A percentile compares a stretch with the other conserved stretches of the same genome.
Evolutionary conservation across 73 alveolate genomes (phyloP).

Genomic region (Symbiodinium natans): DNA sequence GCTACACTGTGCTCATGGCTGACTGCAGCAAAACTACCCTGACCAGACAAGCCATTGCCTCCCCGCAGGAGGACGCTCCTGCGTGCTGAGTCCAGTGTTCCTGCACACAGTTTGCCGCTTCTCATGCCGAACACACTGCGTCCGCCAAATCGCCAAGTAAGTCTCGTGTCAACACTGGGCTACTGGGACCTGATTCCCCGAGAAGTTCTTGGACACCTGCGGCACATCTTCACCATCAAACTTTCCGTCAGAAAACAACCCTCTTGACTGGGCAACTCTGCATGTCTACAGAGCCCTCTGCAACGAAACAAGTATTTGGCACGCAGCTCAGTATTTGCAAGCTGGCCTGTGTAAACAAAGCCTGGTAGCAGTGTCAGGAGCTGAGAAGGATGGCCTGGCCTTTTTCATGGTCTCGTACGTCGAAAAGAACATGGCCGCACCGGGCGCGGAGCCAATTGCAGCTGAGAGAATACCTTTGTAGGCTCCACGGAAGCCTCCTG

Average conservation of each 20-base stretch:
- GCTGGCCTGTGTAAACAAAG: too few species aligned
- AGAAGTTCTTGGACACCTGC: constrained; percentile 26
- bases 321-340: too few species aligned
- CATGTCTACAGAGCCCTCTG: not conserved
- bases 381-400: not conserved
- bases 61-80: constrained; percentile 96
- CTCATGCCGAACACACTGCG: not conserved
- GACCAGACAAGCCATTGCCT: constrained; percentile 95
- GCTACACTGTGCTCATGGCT: too few species aligned
- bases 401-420: constrained; percentile 96
- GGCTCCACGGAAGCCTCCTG: constrained; percentile 87
- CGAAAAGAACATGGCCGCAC: constrained; percentile 97
- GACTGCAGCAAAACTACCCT: constrained; percentile 61
- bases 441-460: constrained; percentile 97
- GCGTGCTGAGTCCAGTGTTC: constrained; percentile 90
- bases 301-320: not conserved
- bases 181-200: not conserved
- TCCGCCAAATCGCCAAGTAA: too few species aligned
- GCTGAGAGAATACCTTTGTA: constrained; percentile 96
- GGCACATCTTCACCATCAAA: too few species aligned
- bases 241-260: too few species aligned
- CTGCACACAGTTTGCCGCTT: not conserved
- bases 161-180: too few species aligned
- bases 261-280: too few species aligned
- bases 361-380: too few species aligned